Base-by-base conservation (phyloP, 73 alveolate genomes). In the Paramecium pentaurelia region DNA sequence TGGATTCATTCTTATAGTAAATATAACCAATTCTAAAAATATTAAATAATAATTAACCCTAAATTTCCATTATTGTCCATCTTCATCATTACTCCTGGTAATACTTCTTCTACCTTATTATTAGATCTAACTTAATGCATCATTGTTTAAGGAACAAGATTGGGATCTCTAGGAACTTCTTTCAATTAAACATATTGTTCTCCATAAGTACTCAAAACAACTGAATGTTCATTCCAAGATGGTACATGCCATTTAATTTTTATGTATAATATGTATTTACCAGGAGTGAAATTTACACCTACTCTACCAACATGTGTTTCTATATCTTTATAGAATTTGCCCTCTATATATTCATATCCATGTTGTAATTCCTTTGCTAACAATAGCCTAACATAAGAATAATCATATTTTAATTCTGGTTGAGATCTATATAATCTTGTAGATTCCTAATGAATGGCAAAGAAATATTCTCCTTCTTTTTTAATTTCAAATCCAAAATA, bases 361-460 rank as follows among this genome's bases (percentile, higher is more conserved):
- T 71, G 1, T 40, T 89, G 6, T 8, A 12, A 22, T 71, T 71
- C 30, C 12, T 89, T 25, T 8, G 59, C 80, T 16, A 89, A 20
- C 9, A 71, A 44, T 5, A 89, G 22, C 71, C 94, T 89, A 10
- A 58, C 47, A 45, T 40, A 34, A 2, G 92, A 77, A 12, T 71
- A 64, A 11, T 64, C 51, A 42, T 89, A 89, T 25, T 71, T 42
- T n/a, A 37, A 40, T 37, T 73, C 84, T 8, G 84, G 60, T 30
- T 89, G 11, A 40, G 71, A 59, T 42, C 75, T 83, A 89, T 45
- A 71, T 25, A 18, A 18, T 89, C 94, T 89, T 8, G 80, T 45
- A 14, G 94, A 89, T 89, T 77, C 68, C 12, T 89, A 37, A 40
- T 71, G 85, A 27, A 89, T 64, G 18, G 91, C 71, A 44, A 89